Percentiles rank a stretch among this genome's conserved stretches.
Conservation (phyloP, 148 eudicot genomes). For the Chenopodium album region DNA sequence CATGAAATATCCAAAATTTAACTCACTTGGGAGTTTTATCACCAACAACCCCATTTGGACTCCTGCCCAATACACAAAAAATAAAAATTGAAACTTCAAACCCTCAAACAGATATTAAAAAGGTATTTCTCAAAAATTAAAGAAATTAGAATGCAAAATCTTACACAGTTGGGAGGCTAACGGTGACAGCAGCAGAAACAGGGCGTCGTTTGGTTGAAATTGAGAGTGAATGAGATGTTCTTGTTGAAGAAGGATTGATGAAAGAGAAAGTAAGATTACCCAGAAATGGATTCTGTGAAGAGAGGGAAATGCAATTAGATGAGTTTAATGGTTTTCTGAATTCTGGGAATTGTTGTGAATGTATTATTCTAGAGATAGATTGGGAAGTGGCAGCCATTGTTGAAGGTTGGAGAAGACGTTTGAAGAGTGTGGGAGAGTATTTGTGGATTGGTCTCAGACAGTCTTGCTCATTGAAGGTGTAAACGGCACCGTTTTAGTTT, state of each 20-base stretch:
- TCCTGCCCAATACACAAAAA: slow-evolving; percentile 35
- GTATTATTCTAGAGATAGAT: slow-evolving; percentile 34
- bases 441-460: slow-evolving; percentile 1
- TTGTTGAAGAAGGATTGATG: slow-evolving; percentile 26
- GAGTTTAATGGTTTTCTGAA: slow-evolving; percentile 15
- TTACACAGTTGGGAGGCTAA: slow-evolving; percentile 66
- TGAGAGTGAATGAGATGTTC: slow-evolving; percentile 13
- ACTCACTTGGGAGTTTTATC: slow-evolving; percentile 69
- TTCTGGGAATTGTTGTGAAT: neutral
- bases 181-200: slow-evolving; percentile 36
- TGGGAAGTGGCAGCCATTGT: slow-evolving; percentile 46
- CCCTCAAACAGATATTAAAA: neutral
- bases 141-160: slow-evolving; percentile 1
- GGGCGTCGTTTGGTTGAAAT: slow-evolving; percentile 28
- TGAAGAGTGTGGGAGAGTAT: neutral
- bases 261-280: slow-evolving; percentile 30
- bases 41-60: slow-evolving; percentile 42
- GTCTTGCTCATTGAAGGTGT: neutral
- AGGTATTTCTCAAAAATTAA: neutral
- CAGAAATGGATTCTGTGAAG: slow-evolving; percentile 41
- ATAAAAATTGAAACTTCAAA: slow-evolving; percentile 17
- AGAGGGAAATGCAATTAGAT: slow-evolving; percentile 9
- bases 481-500: neutral
- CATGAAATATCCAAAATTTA: slow-evolving; percentile 15
- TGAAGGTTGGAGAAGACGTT: slow-evolving; percentile 5